Evolutionary conservation across 1,284 basidiomycete genomes (phyloP).

Genomic region (Tilletia caries): DNA sequence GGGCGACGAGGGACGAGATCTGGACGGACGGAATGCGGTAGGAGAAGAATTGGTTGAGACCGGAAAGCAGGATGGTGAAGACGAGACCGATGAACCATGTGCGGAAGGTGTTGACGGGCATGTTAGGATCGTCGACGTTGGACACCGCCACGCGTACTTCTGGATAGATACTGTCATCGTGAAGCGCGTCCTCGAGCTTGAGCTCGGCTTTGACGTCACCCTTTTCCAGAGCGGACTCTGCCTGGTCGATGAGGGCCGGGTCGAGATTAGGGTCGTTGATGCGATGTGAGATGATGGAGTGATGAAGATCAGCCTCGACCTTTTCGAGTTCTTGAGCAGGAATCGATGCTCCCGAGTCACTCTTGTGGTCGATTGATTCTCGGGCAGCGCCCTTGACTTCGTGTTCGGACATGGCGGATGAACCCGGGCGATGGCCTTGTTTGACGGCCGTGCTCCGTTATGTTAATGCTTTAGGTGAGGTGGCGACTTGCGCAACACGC

Average conservation of each 20-base stretch:
- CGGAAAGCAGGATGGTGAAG: slow-evolving; percentile 35
- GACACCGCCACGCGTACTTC: slow-evolving; percentile 48
- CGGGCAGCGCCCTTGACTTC: too few relatives aligned
- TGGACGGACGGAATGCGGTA: slow-evolving; percentile 36
- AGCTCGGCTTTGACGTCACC: slow-evolving; percentile 25
- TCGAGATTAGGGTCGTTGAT: slow-evolving; percentile 30
- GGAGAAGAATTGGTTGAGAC: slow-evolving; percentile 41
- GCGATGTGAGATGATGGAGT: slow-evolving; percentile 13
- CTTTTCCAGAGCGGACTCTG: slow-evolving; percentile 23
- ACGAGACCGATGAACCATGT: slow-evolving; percentile 38
- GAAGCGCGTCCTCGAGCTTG: slow-evolving; percentile 21
- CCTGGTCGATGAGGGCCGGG: slow-evolving; percentile 16
- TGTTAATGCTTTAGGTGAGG: too few relatives aligned
- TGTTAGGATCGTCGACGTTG: slow-evolving; percentile 44
- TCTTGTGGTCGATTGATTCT: too few relatives aligned
- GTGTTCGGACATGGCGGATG: too few relatives aligned
- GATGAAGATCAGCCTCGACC: slow-evolving; percentile 14
- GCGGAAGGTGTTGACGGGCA: slow-evolving; percentile 45
- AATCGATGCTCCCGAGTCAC: not conserved
- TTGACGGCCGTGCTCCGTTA: too few relatives aligned
- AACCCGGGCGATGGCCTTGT: too few relatives aligned
- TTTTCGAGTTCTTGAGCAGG: slow-evolving; percentile 10
- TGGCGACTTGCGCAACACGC: too few relatives aligned
- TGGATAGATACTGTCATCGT: slow-evolving; percentile 45
- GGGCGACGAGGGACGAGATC: slow-evolving; percentile 36